Percentiles rank a stretch among this genome's conserved stretches.
These are phyloP conservation scores for Solanum sitiens DNA, from an alignment of 257 asterid species.

Conservation along the genomic window DNA sequence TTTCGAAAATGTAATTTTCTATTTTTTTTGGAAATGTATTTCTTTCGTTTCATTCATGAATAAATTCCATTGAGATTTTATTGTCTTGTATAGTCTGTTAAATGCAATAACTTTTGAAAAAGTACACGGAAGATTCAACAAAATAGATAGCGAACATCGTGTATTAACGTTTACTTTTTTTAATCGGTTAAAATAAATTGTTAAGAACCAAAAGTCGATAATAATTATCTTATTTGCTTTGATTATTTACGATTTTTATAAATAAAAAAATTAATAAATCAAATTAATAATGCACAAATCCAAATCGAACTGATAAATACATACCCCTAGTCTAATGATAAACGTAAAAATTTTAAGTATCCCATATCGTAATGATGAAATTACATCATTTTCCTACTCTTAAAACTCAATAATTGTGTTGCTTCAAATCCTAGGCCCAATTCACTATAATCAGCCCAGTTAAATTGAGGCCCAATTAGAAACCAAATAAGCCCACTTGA, in stretches of 20 bases:
- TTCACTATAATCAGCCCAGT: neutral
- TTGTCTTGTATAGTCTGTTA: neutral
- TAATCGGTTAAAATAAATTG: too few relatives aligned
- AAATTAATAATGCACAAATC: too few relatives aligned
- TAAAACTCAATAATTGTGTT: neutral
- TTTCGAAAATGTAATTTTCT: neutral
- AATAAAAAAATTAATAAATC: too few relatives aligned
- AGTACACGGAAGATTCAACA: neutral
- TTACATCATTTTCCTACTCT: too few relatives aligned
- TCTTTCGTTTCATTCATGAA: neutral
- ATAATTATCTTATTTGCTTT: too few relatives aligned
- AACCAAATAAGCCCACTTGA: neutral
- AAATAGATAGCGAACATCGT: neutral
- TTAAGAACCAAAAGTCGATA: too few relatives aligned
- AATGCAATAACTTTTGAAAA: neutral
- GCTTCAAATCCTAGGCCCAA: too few relatives aligned
- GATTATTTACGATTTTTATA: too few relatives aligned
- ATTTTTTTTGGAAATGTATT: neutral
- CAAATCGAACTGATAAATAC: neutral
- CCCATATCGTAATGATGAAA: too few relatives aligned
- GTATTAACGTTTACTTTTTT: too few relatives aligned
- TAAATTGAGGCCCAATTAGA: neutral
- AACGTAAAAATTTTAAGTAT: too few relatives aligned
- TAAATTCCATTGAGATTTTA: neutral
- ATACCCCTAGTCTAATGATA: neutral